Conservation (phyloP, 2,329 filamentous ascomycete genomes). For the Paecilomyces sp. region DNA sequence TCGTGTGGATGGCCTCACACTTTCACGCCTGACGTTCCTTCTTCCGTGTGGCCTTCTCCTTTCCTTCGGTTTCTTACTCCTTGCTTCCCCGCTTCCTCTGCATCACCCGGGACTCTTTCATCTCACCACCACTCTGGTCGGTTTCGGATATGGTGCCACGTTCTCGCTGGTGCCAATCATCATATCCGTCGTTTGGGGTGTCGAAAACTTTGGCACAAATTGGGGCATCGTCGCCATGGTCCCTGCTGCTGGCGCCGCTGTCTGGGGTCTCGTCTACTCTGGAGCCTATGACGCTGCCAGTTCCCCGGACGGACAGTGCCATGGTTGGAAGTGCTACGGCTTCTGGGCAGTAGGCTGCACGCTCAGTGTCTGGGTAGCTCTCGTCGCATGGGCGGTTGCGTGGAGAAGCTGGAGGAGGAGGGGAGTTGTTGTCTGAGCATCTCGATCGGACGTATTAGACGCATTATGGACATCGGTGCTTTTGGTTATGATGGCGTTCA, state of each 20-base stretch:
- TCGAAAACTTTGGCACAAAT: conserved; percentile 97
- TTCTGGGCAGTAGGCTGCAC: conserved; percentile 76
- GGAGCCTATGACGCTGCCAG: conserved; percentile 33
- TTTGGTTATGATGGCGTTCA: not conserved
- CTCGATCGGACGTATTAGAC: not conserved
- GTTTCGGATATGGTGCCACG: conserved; percentile 84
- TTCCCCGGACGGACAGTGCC: conserved; percentile 57
- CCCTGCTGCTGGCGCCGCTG: conserved; percentile 76
- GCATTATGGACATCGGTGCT: not conserved
- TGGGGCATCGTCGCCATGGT: conserved; percentile 94
- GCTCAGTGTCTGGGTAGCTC: conserved; percentile 69
- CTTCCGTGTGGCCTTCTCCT: conserved; percentile 67
- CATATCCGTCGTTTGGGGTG: conserved; percentile 95
- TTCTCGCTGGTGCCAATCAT: conserved; percentile 89
- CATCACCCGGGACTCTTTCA: conserved; percentile 77
- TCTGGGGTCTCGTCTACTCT: conserved; percentile 89
- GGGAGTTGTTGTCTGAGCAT: conserved; percentile 58
- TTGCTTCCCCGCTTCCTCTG: conserved; percentile 72
- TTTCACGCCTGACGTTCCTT: conserved; percentile 77
- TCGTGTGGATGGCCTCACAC: conserved; percentile 37
- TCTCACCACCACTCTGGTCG: conserved; percentile 74
- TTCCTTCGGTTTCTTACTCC: conserved; percentile 66
- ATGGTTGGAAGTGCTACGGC: conserved; percentile 74
- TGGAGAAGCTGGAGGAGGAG: conserved; percentile 80
- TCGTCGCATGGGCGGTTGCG: conserved; percentile 64